Evolutionary conservation across 306 rosid species (phyloP), one percentile per base, ranked within the genome.

Genomic region (Pterocarpus macrocarpus): DNA sequence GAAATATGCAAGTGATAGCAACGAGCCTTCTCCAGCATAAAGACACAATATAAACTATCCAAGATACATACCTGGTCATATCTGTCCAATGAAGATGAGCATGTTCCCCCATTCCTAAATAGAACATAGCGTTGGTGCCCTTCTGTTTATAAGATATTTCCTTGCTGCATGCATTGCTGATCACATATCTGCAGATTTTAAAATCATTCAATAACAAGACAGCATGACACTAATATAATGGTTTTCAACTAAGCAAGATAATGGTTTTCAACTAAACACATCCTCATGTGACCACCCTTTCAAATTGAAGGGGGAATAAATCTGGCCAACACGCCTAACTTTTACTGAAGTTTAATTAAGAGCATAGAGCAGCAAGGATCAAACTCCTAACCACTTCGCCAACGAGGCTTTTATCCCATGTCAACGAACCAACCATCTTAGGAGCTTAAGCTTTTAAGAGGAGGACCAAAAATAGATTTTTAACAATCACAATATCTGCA

Each of bases 81-180:
- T 95, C 97, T 68, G 90, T 91, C 97, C 99, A 91, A 69, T 93
- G 97, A 86, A 95, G 99, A 86, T 93, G 95, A 78, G 97, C 90
- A 87, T 95, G 97, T 73, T 88, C 88, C 63, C 97, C 93, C 8
- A 73, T 64, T 64, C 90, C 84, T 84, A 95, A 81, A 78, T 75
- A 87, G 80, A 88, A 89, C 41, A 85, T 63, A 59, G 64, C 74
- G 15, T 95, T 92, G 41, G 95, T 92, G 64, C 97, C 99, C 79
- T 93, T 95, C 81, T 95, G 99, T 87, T 89, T 93, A 75, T 86
- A 95, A 82, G 88, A 79, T 41, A 95, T 77, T 86, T 93, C 94
- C 87, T 82, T 91, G 83, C 92, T 86, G 90, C 99, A 95, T 58
- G 99, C 97, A 77, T 95, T 95, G 86, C 97, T 90, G 80, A 95